Percentiles rank a stretch among this genome's conserved stretches.
These are phyloP conservation scores for Hypoxylon lienhwacheense DNA, from an alignment of 495 filamentous ascomycete genomes.

Conservation along the genomic window DNA sequence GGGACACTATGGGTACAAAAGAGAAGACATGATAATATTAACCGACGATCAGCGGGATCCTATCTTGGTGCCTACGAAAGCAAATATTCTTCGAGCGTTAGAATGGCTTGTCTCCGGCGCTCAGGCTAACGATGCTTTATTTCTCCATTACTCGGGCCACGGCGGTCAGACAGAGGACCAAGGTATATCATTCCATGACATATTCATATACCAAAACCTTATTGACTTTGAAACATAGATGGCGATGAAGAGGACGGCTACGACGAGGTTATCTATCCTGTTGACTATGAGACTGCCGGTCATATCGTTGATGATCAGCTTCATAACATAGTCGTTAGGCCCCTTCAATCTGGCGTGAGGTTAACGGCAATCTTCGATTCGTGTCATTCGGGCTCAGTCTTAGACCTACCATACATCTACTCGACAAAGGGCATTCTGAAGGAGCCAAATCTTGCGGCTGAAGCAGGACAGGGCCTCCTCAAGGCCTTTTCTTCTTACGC, in stretches of 20 bases:
- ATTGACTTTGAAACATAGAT: conserved; percentile 23
- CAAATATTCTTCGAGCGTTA: conserved; percentile 54
- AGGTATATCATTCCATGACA: conserved; percentile 2
- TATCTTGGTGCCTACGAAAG: conserved; percentile 49
- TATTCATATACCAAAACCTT: background rate
- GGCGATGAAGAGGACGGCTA: conserved; percentile 91
- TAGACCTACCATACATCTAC: conserved; percentile 97
- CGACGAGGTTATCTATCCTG: conserved; percentile 96
- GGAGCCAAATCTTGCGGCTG: conserved; percentile 95
- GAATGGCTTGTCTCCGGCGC: conserved; percentile 51
- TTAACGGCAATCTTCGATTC: conserved; percentile 97
- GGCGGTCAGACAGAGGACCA: conserved; percentile 51
- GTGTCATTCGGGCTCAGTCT: conserved; percentile 94
- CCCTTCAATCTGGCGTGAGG: conserved; percentile 81
- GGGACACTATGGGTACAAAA: conserved; percentile 66
- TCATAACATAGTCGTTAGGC: conserved; percentile 83
- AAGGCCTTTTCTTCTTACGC: conserved; percentile 82
- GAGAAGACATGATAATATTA: conserved; percentile 56
- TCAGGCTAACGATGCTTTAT: conserved; percentile 53
- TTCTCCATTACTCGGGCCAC: conserved; percentile 64
- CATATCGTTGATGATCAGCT: conserved; percentile 98
- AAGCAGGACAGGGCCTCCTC: conserved; percentile 88
- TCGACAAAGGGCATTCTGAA: conserved; percentile 94
- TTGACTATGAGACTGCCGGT: conserved; percentile 83
- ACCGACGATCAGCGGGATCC: conserved; percentile 52